Evolutionary conservation across 176 grass and related monocot genomes (phyloP).

Genomic region (Avena eriantha): DNA sequence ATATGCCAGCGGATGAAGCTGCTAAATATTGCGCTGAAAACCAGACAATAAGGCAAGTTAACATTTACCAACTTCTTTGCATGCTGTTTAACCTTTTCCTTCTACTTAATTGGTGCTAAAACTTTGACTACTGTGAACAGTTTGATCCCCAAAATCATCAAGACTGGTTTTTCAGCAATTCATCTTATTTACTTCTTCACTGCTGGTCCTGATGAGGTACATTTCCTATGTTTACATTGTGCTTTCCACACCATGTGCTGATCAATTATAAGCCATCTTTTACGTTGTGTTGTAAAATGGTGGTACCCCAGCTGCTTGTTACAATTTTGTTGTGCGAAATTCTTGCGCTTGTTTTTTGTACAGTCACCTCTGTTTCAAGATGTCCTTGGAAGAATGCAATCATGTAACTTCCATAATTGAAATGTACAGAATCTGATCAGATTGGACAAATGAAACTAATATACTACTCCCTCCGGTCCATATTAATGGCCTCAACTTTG

Average conservation of each 20-base stretch:
- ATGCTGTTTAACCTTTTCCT: not conserved
- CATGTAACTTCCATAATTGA: not conserved
- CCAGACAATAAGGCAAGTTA: slow-evolving; percentile 69
- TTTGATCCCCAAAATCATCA: slow-evolving; percentile 90
- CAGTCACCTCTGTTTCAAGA: not conserved
- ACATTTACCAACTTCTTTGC: not conserved
- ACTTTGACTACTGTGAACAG: slow-evolving; percentile 50
- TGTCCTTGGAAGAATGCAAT: not conserved
- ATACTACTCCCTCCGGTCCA: no score
- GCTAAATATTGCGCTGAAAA: slow-evolving; percentile 95
- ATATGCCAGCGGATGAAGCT: slow-evolving; percentile 98
- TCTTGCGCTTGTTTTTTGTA: slow-evolving; percentile 13
- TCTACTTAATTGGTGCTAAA: slow-evolving; percentile 35
- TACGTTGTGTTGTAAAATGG: not conserved
- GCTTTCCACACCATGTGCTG: slow-evolving; percentile 2
- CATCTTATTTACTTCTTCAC: slow-evolving; percentile 99
- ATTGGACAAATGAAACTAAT: not conserved
- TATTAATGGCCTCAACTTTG: no score
- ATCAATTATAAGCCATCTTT: not conserved
- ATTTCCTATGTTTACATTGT: slow-evolving; percentile 30
- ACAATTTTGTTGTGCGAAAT: not conserved
- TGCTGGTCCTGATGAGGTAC: slow-evolving; percentile 98
- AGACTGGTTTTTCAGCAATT: slow-evolving; percentile 98
- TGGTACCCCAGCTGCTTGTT: not conserved
- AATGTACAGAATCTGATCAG: not conserved